phyloP scores from a whole-genome alignment of 2,329 filamentous ascomycete genomes.

The Tricladium varicosporioides region DNA sequence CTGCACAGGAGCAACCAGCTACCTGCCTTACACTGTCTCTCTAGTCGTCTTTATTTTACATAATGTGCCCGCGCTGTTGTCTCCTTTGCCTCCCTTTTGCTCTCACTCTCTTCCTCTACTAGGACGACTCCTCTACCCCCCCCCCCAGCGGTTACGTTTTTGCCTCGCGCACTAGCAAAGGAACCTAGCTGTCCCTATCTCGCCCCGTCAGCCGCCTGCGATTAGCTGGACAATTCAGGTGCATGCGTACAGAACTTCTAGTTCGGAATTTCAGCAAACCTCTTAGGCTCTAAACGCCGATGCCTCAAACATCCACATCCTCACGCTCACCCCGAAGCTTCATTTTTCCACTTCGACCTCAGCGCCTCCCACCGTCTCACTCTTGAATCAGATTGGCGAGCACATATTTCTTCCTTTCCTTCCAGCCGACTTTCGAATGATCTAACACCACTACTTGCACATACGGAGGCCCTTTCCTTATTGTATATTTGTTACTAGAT shows the following conservation, averaged over 20 bases:
- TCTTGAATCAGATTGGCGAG: constrained; percentile 5
- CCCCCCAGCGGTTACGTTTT: too few species aligned
- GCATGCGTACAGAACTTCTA: too few species aligned
- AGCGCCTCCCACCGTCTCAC: constrained; percentile 2
- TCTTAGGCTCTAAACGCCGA: background rate
- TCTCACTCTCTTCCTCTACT: background rate
- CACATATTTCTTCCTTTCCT: constrained; percentile 9
- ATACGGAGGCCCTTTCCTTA: constrained; percentile 18
- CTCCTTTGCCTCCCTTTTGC: background rate
- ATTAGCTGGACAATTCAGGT: too few species aligned
- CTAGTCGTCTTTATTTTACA: background rate
- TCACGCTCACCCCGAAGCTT: background rate
- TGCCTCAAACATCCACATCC: background rate
- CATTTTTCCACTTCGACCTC: background rate
- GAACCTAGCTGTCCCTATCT: too few species aligned
- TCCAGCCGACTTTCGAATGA: constrained; percentile 19
- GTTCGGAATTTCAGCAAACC: too few species aligned
- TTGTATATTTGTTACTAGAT: constrained; percentile 25
- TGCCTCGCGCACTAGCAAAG: background rate
- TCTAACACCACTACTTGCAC: constrained; percentile 13
- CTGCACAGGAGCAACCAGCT: too few species aligned
- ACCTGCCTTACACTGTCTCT: too few species aligned
- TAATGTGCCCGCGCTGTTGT: background rate
- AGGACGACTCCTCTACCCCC: background rate
- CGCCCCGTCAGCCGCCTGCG: too few species aligned